Evolutionary conservation across 306 rosid genomes (phyloP).

Genomic region (Prunus armeniaca): DNA sequence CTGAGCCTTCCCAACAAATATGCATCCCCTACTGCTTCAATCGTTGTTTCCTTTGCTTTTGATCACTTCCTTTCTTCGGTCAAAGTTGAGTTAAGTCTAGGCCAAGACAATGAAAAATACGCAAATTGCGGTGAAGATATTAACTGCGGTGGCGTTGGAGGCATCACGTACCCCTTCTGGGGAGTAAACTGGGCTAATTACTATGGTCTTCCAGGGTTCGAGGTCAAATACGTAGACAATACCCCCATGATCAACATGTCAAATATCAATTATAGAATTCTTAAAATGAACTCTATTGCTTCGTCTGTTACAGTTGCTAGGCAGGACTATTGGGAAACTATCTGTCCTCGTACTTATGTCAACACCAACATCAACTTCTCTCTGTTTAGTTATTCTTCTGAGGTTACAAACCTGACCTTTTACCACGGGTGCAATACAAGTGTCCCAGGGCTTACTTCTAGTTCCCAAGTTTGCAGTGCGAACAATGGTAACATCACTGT

Average conservation of each 20-base stretch:
- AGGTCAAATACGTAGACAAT: not conserved
- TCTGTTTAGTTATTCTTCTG: not conserved
- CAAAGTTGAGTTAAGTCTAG: not conserved
- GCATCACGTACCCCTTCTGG: not conserved
- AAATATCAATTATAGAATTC: not conserved
- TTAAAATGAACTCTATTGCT: not conserved
- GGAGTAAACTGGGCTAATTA: not conserved
- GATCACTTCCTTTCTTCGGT: not conserved
- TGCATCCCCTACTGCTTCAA: not conserved
- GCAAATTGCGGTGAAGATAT: not conserved
- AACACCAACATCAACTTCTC: not conserved
- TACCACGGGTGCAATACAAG: not conserved
- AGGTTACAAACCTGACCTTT: not conserved
- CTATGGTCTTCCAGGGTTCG: not conserved
- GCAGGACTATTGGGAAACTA: constrained; percentile 11
- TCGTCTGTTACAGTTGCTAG: not conserved
- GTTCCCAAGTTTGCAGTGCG: no score
- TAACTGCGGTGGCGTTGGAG: not conserved
- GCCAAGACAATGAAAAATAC: not conserved
- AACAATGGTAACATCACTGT: not conserved
- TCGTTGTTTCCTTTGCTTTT: constrained; percentile 1
- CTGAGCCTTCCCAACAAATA: not conserved
- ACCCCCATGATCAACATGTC: not conserved
- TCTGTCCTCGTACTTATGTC: not conserved
- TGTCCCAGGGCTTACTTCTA: no score